A percentile compares a stretch with the other conserved stretches of the same genome.
Conservation (phyloP, 2,329 filamentous ascomycete genomes). For the Fusarium bulbicola region DNA sequence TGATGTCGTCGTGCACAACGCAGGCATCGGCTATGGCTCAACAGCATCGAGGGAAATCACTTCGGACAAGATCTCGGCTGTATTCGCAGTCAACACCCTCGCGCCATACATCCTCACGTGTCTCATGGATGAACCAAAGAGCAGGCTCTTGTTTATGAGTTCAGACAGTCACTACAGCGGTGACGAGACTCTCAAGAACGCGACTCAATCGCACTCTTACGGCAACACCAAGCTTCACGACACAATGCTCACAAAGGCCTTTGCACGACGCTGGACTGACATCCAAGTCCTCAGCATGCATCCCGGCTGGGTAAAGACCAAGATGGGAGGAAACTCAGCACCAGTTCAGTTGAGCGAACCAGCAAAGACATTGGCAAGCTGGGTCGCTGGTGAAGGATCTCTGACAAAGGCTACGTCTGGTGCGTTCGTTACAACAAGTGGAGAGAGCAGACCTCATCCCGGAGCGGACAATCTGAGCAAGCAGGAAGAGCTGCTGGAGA, state of each 20-base stretch:
- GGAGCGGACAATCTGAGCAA: slow-evolving; percentile 23
- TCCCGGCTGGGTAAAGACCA: slow-evolving; percentile 34
- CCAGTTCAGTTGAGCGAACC: slow-evolving; percentile 12
- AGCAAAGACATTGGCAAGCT: slow-evolving; percentile 17
- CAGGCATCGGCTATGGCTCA: slow-evolving; percentile 31
- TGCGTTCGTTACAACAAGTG: slow-evolving; percentile 22
- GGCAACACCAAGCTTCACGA: slow-evolving; percentile 34
- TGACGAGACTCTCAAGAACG: slow-evolving; percentile 22
- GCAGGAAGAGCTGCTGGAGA: slow-evolving; percentile 22
- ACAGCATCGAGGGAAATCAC: slow-evolving; percentile 18
- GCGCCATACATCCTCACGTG: slow-evolving; percentile 31
- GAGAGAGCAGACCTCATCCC: slow-evolving; percentile 15
- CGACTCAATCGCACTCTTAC: slow-evolving; percentile 27
- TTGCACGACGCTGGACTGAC: slow-evolving; percentile 21
- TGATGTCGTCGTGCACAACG: slow-evolving; percentile 32
- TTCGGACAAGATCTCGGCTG: slow-evolving; percentile 22
- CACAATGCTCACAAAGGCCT: slow-evolving; percentile 32
- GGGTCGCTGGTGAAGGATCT: slow-evolving; percentile 23
- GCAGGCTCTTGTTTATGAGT: slow-evolving; percentile 26
- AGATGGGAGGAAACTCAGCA: slow-evolving; percentile 30
- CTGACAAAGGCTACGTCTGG: slow-evolving; percentile 5
- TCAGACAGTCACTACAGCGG: slow-evolving; percentile 32
- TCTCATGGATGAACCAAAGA: slow-evolving; percentile 26
- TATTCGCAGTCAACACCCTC: slow-evolving; percentile 32
- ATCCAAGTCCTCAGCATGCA: slow-evolving; percentile 34